These are phyloP conservation scores for Salix suchowensis DNA, from an alignment of 345 rosid species.

Conservation along the genomic window DNA sequence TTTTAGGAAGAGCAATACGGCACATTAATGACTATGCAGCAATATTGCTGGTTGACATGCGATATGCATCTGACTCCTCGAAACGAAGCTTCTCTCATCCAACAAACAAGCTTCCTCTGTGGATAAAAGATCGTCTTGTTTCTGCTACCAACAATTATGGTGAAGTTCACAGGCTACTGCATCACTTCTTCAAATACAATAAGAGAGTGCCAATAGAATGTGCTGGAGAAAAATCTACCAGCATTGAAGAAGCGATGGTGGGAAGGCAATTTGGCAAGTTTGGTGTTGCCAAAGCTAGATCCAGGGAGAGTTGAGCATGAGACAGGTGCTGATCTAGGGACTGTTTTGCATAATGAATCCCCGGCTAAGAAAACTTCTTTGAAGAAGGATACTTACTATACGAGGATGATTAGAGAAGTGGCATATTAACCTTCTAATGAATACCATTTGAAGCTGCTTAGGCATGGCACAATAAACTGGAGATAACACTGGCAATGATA, in stretches of 20 bases:
- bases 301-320: background rate
- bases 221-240: background rate
- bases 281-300: background rate
- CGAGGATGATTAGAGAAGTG: background rate
- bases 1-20: constrained; percentile 79
- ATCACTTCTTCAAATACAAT: constrained; percentile 72
- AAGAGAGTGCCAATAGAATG: background rate
- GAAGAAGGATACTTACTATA: background rate
- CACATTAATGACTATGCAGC: constrained; percentile 83
- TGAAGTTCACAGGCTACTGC: constrained; percentile 72
- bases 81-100: constrained; percentile 53
- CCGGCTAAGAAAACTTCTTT: background rate
- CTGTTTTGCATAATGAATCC: background rate
- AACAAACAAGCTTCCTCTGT: constrained; percentile 67
- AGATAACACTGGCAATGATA: background rate
- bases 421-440: background rate
- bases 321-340: background rate
- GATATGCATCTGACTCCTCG: constrained; percentile 56
- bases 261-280: background rate
- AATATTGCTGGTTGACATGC: constrained; percentile 70
- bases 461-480: background rate
- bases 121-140: constrained; percentile 69
- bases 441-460: background rate
- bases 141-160: constrained; percentile 66
- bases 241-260: background rate